A percentile compares a stretch with the other conserved stretches of the same genome.
phyloP scores from a whole-genome alignment of 2,329 filamentous ascomycete genomes.

The Scedosporium dehoogii region DNA sequence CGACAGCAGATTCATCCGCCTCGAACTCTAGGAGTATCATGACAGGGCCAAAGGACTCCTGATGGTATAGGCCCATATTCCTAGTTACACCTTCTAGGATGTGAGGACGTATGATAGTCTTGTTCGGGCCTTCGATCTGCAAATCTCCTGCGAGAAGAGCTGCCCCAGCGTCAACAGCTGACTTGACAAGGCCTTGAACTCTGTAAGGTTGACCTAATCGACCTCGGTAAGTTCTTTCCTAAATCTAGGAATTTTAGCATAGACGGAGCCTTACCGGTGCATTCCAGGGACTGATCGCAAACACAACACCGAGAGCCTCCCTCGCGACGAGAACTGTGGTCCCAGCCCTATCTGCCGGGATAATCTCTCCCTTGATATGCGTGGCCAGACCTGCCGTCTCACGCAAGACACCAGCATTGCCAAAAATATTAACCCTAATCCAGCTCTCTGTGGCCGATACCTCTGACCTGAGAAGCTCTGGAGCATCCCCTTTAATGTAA shows the following conservation, averaged over 20 bases:
- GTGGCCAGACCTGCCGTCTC: constrained; percentile 30
- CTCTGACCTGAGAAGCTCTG: constrained; percentile 18
- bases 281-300: constrained; percentile 62
- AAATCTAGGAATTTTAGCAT: background rate
- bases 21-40: constrained; percentile 51
- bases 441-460: constrained; percentile 20
- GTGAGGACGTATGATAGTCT: constrained; percentile 43
- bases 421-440: constrained; percentile 24
- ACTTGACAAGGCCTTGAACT: constrained; percentile 38
- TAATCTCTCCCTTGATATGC: constrained; percentile 24
- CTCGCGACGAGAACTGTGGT: constrained; percentile 51
- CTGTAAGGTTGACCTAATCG: constrained; percentile 16
- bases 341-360: constrained; percentile 30
- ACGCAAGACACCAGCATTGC: constrained; percentile 24
- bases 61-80: constrained; percentile 56
- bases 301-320: constrained; percentile 58
- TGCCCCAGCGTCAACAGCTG: constrained; percentile 49
- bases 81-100: constrained; percentile 51
- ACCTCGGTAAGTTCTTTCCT: too few relatives aligned
- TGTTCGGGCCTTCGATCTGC: constrained; percentile 21
- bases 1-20: constrained; percentile 50
- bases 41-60: constrained; percentile 59
- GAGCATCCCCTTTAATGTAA: constrained; percentile 30
- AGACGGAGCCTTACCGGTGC: constrained; percentile 13
- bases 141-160: constrained; percentile 41